These are phyloP conservation scores for Alloteropsis semialata DNA, from an alignment of 176 grass and related monocot species.

Conservation along the genomic window DNA sequence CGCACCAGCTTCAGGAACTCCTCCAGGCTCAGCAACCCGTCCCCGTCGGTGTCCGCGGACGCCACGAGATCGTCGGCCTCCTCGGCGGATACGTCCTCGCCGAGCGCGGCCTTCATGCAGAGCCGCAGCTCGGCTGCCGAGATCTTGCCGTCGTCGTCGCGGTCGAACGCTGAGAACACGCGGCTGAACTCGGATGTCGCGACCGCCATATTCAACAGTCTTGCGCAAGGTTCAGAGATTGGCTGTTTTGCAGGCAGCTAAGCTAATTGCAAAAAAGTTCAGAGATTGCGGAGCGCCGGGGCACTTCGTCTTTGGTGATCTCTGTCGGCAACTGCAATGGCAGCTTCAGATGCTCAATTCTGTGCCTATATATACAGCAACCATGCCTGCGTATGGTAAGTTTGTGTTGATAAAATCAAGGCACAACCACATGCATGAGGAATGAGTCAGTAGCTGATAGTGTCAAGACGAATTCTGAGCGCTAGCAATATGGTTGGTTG, in stretches of 20 bases:
- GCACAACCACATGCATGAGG: neutral
- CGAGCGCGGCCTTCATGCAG: conserved; percentile 15
- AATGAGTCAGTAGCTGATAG: neutral
- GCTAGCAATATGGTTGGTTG: neutral
- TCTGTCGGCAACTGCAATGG: neutral
- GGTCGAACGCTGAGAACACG: conserved; percentile 13
- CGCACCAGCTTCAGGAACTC: conserved; percentile 14
- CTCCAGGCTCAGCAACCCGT: conserved; percentile 15
- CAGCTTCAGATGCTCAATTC: neutral
- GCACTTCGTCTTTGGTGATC: neutral
- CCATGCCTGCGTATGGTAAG: neutral
- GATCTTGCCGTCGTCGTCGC: conserved; percentile 19
- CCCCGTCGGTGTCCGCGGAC: neutral
- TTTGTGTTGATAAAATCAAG: conserved; percentile 15
- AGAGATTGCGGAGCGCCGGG: too few species aligned
- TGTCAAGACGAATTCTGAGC: neutral
- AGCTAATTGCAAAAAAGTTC: too few species aligned
- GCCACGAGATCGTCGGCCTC: neutral
- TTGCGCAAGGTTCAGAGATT: neutral
- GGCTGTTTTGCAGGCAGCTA: neutral
- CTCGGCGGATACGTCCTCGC: conserved; percentile 11
- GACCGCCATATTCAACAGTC: neutral
- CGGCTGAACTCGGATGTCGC: neutral
- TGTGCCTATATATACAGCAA: neutral
- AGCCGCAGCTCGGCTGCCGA: conserved; percentile 17